Evolutionary conservation across 345 rosid species (phyloP).

Genomic region (Clarkia xantiana): DNA sequence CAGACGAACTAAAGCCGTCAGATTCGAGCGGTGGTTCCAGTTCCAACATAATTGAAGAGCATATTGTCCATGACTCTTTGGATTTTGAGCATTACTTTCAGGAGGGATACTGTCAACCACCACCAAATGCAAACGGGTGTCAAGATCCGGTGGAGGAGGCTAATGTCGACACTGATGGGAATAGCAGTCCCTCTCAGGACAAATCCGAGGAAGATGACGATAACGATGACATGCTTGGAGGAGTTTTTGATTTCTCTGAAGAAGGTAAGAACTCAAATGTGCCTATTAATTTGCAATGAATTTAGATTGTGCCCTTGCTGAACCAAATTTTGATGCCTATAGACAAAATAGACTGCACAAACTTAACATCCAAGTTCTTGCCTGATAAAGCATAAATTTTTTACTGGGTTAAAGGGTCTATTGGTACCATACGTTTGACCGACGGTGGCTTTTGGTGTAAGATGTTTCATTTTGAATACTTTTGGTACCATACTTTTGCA

Average conservation of each 20-base stretch:
- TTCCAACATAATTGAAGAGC: slow-evolving; percentile 44
- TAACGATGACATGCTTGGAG: slow-evolving; percentile 75
- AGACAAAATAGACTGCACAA: too few relatives aligned
- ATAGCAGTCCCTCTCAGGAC: slow-evolving; percentile 39
- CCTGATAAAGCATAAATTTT: too few relatives aligned
- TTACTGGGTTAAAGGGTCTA: too few relatives aligned
- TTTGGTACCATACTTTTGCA: too few relatives aligned
- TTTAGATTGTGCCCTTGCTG: too few relatives aligned
- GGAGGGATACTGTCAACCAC: slow-evolving; percentile 48
- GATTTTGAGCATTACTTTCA: slow-evolving; percentile 63
- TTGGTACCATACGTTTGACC: too few relatives aligned
- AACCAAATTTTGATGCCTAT: too few relatives aligned
- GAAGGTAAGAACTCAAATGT: slow-evolving; percentile 62
- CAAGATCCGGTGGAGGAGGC: slow-evolving; percentile 29
- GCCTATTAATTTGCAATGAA: not conserved
- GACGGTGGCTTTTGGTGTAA: too few relatives aligned
- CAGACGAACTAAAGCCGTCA: slow-evolving; percentile 26
- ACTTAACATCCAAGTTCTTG: too few relatives aligned
- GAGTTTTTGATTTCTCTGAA: slow-evolving; percentile 86
- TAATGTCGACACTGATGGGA: slow-evolving; percentile 25
- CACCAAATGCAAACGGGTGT: slow-evolving; percentile 12
- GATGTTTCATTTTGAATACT: too few relatives aligned
- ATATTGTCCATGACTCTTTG: slow-evolving; percentile 27
- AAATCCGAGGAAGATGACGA: slow-evolving; percentile 64
- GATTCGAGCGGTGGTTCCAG: slow-evolving; percentile 29